Conservation (phyloP, 495 filamentous ascomycete species). For the Daldinia caldariorum region DNA sequence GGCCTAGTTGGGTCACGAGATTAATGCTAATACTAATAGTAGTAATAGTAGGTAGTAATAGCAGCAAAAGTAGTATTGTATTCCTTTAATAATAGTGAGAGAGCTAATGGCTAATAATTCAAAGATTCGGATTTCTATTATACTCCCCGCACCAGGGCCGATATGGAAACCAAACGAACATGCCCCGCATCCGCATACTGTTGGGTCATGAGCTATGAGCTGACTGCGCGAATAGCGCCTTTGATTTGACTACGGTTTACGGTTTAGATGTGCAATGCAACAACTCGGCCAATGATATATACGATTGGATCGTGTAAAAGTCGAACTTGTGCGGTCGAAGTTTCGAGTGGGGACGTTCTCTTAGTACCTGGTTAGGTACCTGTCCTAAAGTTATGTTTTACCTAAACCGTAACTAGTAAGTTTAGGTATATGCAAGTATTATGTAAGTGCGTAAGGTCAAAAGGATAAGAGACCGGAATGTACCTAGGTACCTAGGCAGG, state of each 20-base stretch:
- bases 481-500: too few relatives aligned
- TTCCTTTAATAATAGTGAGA: not conserved
- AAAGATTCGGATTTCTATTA: not conserved
- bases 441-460: not conserved
- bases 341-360: not conserved
- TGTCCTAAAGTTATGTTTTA: too few relatives aligned
- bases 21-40: too few relatives aligned
- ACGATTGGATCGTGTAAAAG: slow-evolving; percentile 1
- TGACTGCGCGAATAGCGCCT: slow-evolving; percentile 11
- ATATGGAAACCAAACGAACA: not conserved
- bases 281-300: not conserved
- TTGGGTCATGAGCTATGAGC: slow-evolving; percentile 5
- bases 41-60: not conserved
- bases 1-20: not conserved
- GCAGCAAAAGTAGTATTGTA: too few relatives aligned
- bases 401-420: too few relatives aligned
- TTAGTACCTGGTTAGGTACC: too few relatives aligned
- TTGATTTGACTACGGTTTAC: slow-evolving; percentile 16
- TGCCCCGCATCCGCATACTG: not conserved
- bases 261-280: slow-evolving; percentile 3
- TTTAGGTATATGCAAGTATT: not conserved
- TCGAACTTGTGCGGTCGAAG: not conserved
- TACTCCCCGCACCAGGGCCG: not conserved
- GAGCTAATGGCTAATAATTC: not conserved
- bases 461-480: too few relatives aligned